Evolutionary conservation across 2,329 filamentous ascomycete genomes (phyloP).

Genomic region (Epichloe glyceriae): DNA sequence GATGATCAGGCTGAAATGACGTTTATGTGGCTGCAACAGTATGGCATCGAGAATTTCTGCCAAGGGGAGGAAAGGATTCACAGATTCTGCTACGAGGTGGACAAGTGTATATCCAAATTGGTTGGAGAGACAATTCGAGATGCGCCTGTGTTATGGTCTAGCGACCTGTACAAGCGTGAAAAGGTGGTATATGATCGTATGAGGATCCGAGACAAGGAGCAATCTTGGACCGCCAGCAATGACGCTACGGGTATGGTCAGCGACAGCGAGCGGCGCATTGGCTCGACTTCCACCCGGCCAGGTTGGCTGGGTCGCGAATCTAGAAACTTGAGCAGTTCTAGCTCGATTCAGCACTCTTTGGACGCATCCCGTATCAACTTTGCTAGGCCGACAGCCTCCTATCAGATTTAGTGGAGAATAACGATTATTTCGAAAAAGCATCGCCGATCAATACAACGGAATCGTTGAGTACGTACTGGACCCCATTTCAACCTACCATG

Average conservation of each 20-base stretch:
- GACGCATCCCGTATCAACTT: slow-evolving; percentile 54
- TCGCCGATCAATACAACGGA: slow-evolving; percentile 62
- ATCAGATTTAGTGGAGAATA: slow-evolving; percentile 55
- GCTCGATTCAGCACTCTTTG: slow-evolving; percentile 56
- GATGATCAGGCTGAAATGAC: slow-evolving; percentile 88
- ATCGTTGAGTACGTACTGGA: slow-evolving; percentile 76
- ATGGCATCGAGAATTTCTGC: slow-evolving; percentile 84
- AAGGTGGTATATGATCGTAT: slow-evolving; percentile 45
- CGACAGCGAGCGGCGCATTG: slow-evolving; percentile 38
- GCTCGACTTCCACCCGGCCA: slow-evolving; percentile 29
- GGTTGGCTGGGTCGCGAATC: slow-evolving; percentile 43
- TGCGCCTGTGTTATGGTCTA: slow-evolving; percentile 83
- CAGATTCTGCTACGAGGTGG: slow-evolving; percentile 81
- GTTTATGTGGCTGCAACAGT: slow-evolving; percentile 65
- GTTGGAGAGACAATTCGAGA: slow-evolving; percentile 75
- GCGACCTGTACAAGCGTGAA: slow-evolving; percentile 73
- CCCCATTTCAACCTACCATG: slow-evolving; percentile 61
- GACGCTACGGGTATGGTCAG: slow-evolving; percentile 41
- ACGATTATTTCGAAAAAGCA: slow-evolving; percentile 55
- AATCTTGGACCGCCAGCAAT: slow-evolving; percentile 29
- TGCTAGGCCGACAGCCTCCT: slow-evolving; percentile 43
- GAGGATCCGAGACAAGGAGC: slow-evolving; percentile 31
- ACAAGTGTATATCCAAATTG: slow-evolving; percentile 72
- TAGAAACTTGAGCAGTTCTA: slow-evolving; percentile 33
- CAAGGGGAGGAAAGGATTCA: slow-evolving; percentile 91